Conservation (phyloP, 2,329 filamentous ascomycete species). For the Curvularia spicifera region DNA sequence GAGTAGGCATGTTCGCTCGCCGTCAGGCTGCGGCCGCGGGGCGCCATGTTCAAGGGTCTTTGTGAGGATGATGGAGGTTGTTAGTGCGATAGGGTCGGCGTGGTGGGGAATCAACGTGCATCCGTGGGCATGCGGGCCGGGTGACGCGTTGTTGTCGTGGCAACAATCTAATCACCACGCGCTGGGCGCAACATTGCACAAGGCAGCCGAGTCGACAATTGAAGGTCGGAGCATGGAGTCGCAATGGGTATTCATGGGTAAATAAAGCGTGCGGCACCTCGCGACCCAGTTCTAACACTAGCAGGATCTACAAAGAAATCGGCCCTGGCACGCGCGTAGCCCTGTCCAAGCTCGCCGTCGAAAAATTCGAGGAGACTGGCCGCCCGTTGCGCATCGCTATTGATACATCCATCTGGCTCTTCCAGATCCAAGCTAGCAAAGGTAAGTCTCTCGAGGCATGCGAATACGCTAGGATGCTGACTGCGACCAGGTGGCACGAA, state of each 20-base stretch:
- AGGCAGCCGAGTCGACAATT: conserved; percentile 16
- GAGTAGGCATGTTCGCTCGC: conserved; percentile 22
- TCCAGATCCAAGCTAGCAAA: conserved; percentile 84
- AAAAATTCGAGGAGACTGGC: conserved; percentile 72
- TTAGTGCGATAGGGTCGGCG: conserved; percentile 20
- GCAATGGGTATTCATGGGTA: conserved; percentile 52
- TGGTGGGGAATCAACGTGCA: conserved; percentile 22
- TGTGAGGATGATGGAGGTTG: conserved; percentile 16
- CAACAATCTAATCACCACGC: conserved; percentile 42
- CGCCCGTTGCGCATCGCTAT: conserved; percentile 85
- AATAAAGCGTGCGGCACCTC: conserved; percentile 4
- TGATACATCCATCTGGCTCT: conserved; percentile 97
- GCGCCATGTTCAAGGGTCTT: conserved; percentile 31
- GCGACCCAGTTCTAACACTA: conserved; percentile 21
- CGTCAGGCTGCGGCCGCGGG: conserved; percentile 26
- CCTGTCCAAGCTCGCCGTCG: conserved; percentile 79
- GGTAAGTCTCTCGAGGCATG: conserved; percentile 52
- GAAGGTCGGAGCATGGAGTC: conserved; percentile 26
- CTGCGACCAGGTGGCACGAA: conserved; percentile 73
- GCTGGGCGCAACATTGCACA: conserved; percentile 23
- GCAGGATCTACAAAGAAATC: conserved; percentile 88
- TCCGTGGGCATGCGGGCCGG: conserved; percentile 23
- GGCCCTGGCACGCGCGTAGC: conserved; percentile 80
- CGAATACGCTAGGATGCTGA: conserved; percentile 18
- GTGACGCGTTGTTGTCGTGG: conserved; percentile 32